These are phyloP conservation scores for Arachis monticola DNA, from an alignment of 331 rosid genomes.

Conservation along the genomic window DNA sequence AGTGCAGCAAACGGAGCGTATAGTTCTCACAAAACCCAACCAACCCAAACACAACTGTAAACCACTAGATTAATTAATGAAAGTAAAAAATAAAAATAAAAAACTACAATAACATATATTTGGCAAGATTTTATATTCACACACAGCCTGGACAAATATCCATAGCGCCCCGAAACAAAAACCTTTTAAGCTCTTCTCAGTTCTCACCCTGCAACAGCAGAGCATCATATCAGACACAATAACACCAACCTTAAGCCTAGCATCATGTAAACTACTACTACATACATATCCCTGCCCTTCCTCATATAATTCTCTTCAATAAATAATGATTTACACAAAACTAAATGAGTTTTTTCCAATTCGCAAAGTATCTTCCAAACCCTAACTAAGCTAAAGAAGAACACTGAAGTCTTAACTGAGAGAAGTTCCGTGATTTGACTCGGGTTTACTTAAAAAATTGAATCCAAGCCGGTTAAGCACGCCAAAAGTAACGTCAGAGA, in stretches of 20 bases:
- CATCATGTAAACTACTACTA: not conserved
- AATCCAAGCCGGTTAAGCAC: conserved; percentile 28
- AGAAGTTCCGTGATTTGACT: conserved; percentile 26
- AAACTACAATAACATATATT: conserved; percentile 4
- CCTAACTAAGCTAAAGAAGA: conserved; percentile 44
- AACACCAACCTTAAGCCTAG: not conserved
- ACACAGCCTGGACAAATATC: conserved; percentile 31
- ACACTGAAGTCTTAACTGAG: not conserved
- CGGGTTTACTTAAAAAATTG: conserved; percentile 14
- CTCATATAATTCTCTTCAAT: conserved; percentile 14
- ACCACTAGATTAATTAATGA: conserved; percentile 28
- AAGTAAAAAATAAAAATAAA: not conserved
- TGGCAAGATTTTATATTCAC: not conserved
- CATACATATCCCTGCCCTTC: not conserved
- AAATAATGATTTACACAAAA: not conserved
- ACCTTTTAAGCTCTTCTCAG: not conserved
- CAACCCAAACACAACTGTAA: conserved; percentile 40
- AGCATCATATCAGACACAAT: conserved; percentile 11
- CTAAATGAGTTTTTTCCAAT: not conserved
- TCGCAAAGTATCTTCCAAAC: conserved; percentile 35
- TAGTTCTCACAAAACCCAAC: conserved; percentile 39
- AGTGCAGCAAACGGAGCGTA: conserved; percentile 37
- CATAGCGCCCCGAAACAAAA: conserved; percentile 28
- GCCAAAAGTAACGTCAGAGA: conserved; percentile 21
- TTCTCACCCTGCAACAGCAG: conserved; percentile 26